Base-by-base conservation (phyloP, 2,329 filamentous ascomycete species). In the Penicillium brasilianum region DNA sequence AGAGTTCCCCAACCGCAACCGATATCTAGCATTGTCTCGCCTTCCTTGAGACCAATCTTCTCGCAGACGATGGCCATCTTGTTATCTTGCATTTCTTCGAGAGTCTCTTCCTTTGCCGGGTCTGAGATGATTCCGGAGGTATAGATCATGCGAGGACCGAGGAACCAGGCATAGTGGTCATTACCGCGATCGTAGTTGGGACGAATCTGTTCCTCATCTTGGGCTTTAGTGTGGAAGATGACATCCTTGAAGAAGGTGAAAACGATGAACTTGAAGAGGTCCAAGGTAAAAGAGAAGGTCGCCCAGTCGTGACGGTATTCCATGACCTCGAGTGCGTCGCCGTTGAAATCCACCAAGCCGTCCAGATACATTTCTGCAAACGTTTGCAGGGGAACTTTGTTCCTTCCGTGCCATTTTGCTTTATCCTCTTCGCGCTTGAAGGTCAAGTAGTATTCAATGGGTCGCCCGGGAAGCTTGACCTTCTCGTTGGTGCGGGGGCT, bases 1-100 rank as follows among this genome's bases (percentile, higher is more conserved):
- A 96, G 88, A 18, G 92, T 96, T 72, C 92, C 92, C 92, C 93
- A 96, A 68, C 93, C 93, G 75, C 92, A 96, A 73, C 92, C 92
- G 73, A 96, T 94, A 73, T 96, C 92, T 63, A 96, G 88, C 81
- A 96, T 82, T 50, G 78, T 83, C 76, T 96, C 92, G 69, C 87
- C 91, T 71, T 88, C 77, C 80, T 92, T 83, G 61, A 96, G 84
- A 34, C 82, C 87, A 66, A 96, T 91, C 85, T 96, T 96, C 80
- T 96, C 91, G 78, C 92, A 96, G 48, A 96, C 92, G 66, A 94
- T 82, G 65, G 89, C 88, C 74, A 96, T 83, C 82, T 96, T 96
- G 86, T 96, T 96, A 80, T 96, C 92, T 82, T 96, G 73, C 57
- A 75, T 59, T 55, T 76, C 67, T 49, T 76, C 74, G 20, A 76